Evolutionary conservation across 306 rosid genomes (phyloP), one percentile per base, ranked within the genome.

Genomic region (Inga laurina): DNA sequence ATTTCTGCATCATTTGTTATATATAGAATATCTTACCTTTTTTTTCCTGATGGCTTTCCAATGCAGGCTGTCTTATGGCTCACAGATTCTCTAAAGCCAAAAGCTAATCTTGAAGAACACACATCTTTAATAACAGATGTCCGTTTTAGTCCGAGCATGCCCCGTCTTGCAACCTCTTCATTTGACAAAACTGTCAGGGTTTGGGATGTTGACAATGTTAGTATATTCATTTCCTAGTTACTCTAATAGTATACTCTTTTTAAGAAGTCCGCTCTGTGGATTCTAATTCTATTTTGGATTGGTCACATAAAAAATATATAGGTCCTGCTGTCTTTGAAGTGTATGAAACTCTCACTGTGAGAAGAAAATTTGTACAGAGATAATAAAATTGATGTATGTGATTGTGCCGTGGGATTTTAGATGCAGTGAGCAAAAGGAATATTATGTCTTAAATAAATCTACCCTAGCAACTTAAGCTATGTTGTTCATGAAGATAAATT

Each of bases 131-230:
- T 97, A 74, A 97, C 98, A 4, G 99, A 97, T 88, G 97, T 97
- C 70, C 97, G 98, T 62, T 97, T 97, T 83, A 94, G 99, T 84
- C 95, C 97, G 16, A 97, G 91, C 92, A 86, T 88, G 91, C 85
- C 94, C 2, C 99, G 97, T 19, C 91, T 94, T 62, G 99, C 99
- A 74, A 97, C 99, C 46, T 94, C 98, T 78, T 97, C 99, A 43
- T 97, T 94, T 41, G 99, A 97, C 87, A 92, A 90, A 91, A 92
- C 98, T 75, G 98, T 97, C 85, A 77, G 98, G 89, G 98, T 97
- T 85, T 97, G 99, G 99, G 99, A 94, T 83, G 97, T 91, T 66
- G 99, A 97, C 52, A 97, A 90, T 89, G 99, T 94, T 66, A 97
- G 97, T 94, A 37, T 30, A 88, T 78, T 39, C 8, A 65, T 81